These are phyloP conservation scores for Chloropicon primus DNA, from an alignment of 139 green algal species.

Conservation along the genomic window DNA sequence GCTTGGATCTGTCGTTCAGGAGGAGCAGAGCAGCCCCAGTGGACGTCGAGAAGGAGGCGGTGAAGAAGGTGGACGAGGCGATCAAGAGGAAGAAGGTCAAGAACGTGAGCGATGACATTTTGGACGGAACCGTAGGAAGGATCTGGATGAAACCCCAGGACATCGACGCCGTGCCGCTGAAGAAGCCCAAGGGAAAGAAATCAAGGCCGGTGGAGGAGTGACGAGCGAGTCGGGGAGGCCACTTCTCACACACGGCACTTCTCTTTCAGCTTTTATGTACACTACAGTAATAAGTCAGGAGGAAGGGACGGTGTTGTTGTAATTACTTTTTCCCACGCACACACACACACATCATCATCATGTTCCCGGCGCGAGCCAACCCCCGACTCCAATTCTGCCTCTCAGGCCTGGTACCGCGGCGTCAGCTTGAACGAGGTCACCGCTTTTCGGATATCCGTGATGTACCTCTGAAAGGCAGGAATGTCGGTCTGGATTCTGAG, in stretches of 20 bases:
- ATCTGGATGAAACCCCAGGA: conserved; percentile 88
- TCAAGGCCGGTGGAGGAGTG: background rate
- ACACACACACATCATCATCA: no score
- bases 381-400: no score
- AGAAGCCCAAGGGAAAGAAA: conserved; percentile 60
- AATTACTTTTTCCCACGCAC: no score
- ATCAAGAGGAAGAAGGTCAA: conserved; percentile 63
- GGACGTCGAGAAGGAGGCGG: conserved; percentile 71
- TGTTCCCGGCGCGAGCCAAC: no score
- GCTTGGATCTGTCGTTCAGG: conserved; percentile 56
- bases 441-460: background rate
- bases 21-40: conserved; percentile 33
- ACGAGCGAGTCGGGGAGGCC: no score
- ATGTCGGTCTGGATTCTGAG: background rate
- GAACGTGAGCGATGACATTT: conserved; percentile 56
- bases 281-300: no score
- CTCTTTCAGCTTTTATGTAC: no score
- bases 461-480: background rate
- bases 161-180: conserved; percentile 53
- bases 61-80: conserved; percentile 20
- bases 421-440: background rate
- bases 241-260: no score
- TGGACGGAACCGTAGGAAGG: conserved; percentile 73
- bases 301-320: no score
- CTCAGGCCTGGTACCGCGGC: no score